Base-by-base conservation (phyloP, 345 rosid genomes). In the Sonneratia alba region DNA sequence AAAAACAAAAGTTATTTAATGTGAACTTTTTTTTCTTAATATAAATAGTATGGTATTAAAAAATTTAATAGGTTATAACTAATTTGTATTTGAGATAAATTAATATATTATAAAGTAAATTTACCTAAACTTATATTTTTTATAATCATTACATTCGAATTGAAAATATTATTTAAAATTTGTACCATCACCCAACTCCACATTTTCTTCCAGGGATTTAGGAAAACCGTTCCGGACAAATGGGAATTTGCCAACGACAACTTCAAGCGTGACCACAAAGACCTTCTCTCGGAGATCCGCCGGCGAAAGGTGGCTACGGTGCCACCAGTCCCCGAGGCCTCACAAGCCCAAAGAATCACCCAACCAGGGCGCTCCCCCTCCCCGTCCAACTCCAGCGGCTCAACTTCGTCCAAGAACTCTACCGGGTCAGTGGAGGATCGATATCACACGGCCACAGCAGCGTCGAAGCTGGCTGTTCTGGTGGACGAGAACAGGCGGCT, bases 401-500 rank as follows among this genome's bases (percentile, higher is more conserved):
- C 97, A 2, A 91, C 90, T 49, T 84, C 96, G 13, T 91, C 97
- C 6, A 83, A 88, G 22, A 90, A 86, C 37, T 88, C 93, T 0
- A 88, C 90, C n/a, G 92, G 92, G 0, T 91, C 94, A 3, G 87
- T 87, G 56, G 97, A 89, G 72, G 38, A 62, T 13, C 37, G 1
- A 18, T 38, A 27, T 11, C 56, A 68, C 5, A 87, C 78, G 64
- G 42, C 71, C 13, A 70, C 81, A 2, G 72, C 70, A 27, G 64
- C 71, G 16, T 42, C 79, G 36, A 79, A 85, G 55, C 76, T 84
- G 6, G 87, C 90, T 0, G 96, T 79, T 22, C 62, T 93, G 47
- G 81, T 95, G 3, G 95, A 74, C 40, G 96, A 94, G 85, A 94
- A 94, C 83, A 90, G 89, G 84, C 86, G 82, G 76, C 81, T 94